Conservation (phyloP, 2,329 filamentous ascomycete species). For the Neopestalotiopsis sp. region DNA sequence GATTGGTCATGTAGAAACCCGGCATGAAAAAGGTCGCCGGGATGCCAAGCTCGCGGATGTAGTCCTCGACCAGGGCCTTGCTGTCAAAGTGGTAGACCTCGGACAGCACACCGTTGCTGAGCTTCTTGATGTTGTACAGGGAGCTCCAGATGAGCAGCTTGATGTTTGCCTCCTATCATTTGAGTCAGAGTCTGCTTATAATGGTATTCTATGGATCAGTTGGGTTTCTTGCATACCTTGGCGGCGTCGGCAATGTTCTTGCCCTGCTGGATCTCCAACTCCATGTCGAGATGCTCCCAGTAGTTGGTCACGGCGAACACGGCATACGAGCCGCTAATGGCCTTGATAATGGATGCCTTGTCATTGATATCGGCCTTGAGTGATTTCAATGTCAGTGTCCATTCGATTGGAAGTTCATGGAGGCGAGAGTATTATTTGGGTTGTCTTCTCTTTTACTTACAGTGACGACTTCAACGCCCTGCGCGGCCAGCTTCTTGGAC, state of each 20-base stretch:
- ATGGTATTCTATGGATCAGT: too few species aligned
- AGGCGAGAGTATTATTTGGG: too few species aligned
- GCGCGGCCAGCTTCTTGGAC: conserved; percentile 47
- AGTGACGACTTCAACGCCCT: conserved; percentile 56
- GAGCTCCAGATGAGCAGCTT: conserved; percentile 52
- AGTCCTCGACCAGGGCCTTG: conserved; percentile 18
- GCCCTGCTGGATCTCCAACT: conserved; percentile 51
- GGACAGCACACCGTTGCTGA: conserved; percentile 45
- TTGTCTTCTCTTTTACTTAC: conserved; percentile 33
- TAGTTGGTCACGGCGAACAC: conserved; percentile 60
- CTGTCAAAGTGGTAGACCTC: conserved; percentile 45
- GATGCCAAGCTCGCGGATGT: conserved; percentile 39
- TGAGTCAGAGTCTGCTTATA: conserved; percentile 6
- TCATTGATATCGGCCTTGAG: conserved; percentile 55
- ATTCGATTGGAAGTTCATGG: too few species aligned
- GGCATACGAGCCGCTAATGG: conserved; percentile 51
- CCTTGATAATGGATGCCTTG: conserved; percentile 47
- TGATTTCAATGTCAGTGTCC: too few species aligned
- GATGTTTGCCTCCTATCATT: conserved; percentile 42
- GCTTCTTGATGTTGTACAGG: conserved; percentile 38
- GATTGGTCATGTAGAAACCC: conserved; percentile 58
- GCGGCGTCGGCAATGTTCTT: conserved; percentile 53
- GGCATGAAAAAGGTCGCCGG: conserved; percentile 55
- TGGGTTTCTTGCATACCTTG: conserved; percentile 36
- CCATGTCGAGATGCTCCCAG: conserved; percentile 49